Base-by-base conservation (phyloP, 192 early-diverging fungal species). In the Chytriomyces hyalinus region DNA sequence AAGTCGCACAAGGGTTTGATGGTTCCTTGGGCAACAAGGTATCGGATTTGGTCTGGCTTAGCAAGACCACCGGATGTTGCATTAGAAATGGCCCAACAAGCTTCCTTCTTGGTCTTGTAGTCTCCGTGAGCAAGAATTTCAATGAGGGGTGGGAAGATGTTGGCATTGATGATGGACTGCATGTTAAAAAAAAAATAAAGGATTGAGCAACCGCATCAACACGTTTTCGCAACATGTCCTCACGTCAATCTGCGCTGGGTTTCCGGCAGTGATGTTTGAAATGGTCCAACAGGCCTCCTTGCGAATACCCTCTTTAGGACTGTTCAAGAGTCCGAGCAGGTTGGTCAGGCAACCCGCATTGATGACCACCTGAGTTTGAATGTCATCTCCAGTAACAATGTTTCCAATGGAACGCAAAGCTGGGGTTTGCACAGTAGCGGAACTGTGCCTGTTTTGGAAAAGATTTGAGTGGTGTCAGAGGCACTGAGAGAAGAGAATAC, bases 221-320 rank as follows among this genome's bases (percentile, higher is more conserved):
- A n/a, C n/a, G n/a, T n/a, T n/a, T n/a, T n/a, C n/a, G n/a, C n/a
- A n/a, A n/a, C n/a, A n/a, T n/a, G n/a, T n/a, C n/a, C n/a, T 36
- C 69, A 87, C 86, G 77, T 86, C 83, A 85, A 99, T 98, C 84
- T 99, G 97, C 22, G 83, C 80, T 20, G 93, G 86, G 82, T 93
- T 97, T 57, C 97, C 97, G 10, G 97, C 96, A 44, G 97, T 99
- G 83, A 99, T 94, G 87, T 99, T 99, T 36, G 96, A 97, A 65
- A 99, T 96, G 15, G 97, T 99, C 97, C 97, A 99, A 87, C 96
- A 98, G 60, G 97, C 95, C 84, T 99, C 97, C 90, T 99, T 99
- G 78, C 95, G 91, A 82, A 99, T 97, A 59, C 90, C 93, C 48
- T 99, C 97, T 82, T 95, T 96, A 59, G 94, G 92, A 74, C 92